A percentile compares a stretch with the other conserved stretches of the same genome.
Evolutionary conservation across 2,329 filamentous ascomycete species (phyloP).

Genomic region (Aciculosporium take): DNA sequence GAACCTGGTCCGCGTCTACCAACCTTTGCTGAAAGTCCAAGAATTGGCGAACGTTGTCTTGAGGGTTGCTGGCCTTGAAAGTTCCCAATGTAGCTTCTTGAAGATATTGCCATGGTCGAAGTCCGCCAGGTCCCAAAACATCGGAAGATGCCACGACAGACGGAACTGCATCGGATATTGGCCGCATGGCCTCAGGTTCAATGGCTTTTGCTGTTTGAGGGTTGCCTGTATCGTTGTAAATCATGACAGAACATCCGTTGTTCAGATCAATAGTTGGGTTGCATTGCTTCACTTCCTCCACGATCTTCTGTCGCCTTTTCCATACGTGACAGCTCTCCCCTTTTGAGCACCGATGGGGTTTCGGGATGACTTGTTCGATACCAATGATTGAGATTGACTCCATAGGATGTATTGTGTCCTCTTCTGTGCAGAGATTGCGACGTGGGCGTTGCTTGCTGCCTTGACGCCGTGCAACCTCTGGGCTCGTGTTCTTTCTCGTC

Average conservation of each 20-base stretch:
- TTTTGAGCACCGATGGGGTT: slow-evolving; percentile 71
- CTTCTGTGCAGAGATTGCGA: slow-evolving; percentile 30
- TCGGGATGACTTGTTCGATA: slow-evolving; percentile 78
- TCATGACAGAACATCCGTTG: slow-evolving; percentile 53
- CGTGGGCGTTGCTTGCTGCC: slow-evolving; percentile 26
- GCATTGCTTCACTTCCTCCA: slow-evolving; percentile 60
- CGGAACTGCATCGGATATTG: slow-evolving; percentile 60
- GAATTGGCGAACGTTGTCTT: slow-evolving; percentile 88
- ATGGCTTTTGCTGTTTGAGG: slow-evolving; percentile 46
- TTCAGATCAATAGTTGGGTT: slow-evolving; percentile 48
- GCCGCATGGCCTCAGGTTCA: slow-evolving; percentile 43
- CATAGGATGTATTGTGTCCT: slow-evolving; percentile 59
- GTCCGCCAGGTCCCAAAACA: slow-evolving; percentile 55
- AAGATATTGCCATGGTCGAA: slow-evolving; percentile 53
- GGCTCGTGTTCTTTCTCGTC: slow-evolving; percentile 23
- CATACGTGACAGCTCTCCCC: slow-evolving; percentile 76
- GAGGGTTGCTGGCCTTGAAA: slow-evolving; percentile 61
- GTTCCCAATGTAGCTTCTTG: slow-evolving; percentile 59
- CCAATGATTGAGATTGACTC: slow-evolving; percentile 85
- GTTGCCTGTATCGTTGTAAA: slow-evolving; percentile 69
- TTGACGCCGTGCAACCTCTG: slow-evolving; percentile 22
- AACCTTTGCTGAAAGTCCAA: slow-evolving; percentile 64
- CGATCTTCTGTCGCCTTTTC: slow-evolving; percentile 63
- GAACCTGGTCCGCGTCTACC: slow-evolving; percentile 35
- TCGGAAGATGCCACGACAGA: slow-evolving; percentile 88